Percentiles rank a stretch among this genome's conserved stretches.
Evolutionary conservation across 2,329 filamentous ascomycete genomes (phyloP).

Genomic region (Delphinella strobiligena): DNA sequence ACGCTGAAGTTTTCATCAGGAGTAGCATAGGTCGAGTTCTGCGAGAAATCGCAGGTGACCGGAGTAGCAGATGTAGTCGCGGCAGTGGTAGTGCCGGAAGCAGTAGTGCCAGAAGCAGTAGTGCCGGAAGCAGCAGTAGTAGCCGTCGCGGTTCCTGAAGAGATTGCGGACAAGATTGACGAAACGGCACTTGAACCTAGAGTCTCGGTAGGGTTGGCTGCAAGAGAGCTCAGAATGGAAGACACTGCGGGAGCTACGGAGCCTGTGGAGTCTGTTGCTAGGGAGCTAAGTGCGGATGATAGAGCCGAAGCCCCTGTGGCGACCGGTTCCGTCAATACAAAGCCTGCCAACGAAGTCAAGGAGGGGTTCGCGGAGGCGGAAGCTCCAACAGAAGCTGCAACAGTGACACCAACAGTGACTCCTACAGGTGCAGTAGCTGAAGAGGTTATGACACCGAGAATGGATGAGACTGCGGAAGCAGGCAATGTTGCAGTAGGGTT

Average conservation of each 20-base stretch:
- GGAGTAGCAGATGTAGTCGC: conserved; percentile 1
- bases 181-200: no score
- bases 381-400: background rate
- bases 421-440: no score
- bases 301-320: no score
- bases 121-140: background rate
- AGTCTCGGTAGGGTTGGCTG: background rate
- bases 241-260: background rate
- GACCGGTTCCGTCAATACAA: no score
- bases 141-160: background rate
- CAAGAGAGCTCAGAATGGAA: background rate
- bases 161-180: background rate
- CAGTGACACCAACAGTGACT: no score
- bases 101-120: background rate
- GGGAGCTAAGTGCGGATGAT: no score
- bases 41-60: background rate
- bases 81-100: background rate
- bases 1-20: conserved; percentile 1
- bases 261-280: background rate
- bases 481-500: conserved; percentile 4
- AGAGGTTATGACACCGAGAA: no score
- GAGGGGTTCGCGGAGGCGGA: background rate
- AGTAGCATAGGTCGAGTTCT: background rate
- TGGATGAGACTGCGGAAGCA: background rate
- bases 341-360: no score